Percentiles rank a stretch among this genome's conserved stretches.
These are phyloP conservation scores for Amphibolis antarctica DNA, from an alignment of 106 monocot genomes.

Conservation along the genomic window DNA sequence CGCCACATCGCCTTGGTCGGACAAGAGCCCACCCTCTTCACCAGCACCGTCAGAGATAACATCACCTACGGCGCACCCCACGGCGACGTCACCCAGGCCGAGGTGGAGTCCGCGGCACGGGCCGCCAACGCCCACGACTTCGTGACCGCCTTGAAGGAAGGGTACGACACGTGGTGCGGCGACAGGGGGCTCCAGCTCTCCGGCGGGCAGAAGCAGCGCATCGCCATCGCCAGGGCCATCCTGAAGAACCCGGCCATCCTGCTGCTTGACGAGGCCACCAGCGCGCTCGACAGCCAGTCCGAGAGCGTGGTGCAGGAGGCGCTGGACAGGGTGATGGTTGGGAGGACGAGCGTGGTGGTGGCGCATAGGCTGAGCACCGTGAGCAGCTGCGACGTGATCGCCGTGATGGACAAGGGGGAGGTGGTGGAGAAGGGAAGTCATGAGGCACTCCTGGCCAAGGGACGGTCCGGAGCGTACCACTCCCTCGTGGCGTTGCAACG, in stretches of 20 bases:
- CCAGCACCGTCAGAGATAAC: slow-evolving; percentile 26
- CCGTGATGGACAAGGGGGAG: slow-evolving; percentile 14
- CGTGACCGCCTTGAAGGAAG: slow-evolving; percentile 13
- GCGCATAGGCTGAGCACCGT: slow-evolving; percentile 22
- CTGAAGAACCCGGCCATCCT: slow-evolving; percentile 16
- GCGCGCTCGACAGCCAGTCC: slow-evolving; percentile 17
- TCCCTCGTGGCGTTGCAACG: slow-evolving; percentile 16
- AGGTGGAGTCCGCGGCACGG: slow-evolving; percentile 12
- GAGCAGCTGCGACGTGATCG: slow-evolving; percentile 13
- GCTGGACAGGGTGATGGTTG: slow-evolving; percentile 16
- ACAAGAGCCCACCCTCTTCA: slow-evolving; percentile 41
- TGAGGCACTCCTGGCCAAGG: slow-evolving; percentile 13
- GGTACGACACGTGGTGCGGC: slow-evolving; percentile 18
- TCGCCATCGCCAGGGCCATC: slow-evolving; percentile 25
- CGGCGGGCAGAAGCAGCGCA: slow-evolving; percentile 22
- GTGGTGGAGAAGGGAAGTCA: slow-evolving; percentile 21
- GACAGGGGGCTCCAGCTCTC: slow-evolving; percentile 15
- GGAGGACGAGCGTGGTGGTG: slow-evolving; percentile 24
- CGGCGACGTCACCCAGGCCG: slow-evolving; percentile 7
- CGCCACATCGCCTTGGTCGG: slow-evolving; percentile 42
- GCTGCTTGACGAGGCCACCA: slow-evolving; percentile 23
- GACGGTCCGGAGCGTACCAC: slow-evolving; percentile 10
- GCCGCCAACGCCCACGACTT: slow-evolving; percentile 26
- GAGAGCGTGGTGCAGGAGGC: slow-evolving; percentile 26
- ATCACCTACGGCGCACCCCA: slow-evolving; percentile 15